phyloP scores from a whole-genome alignment of 345 rosid genomes.

The Firmiana major region DNA sequence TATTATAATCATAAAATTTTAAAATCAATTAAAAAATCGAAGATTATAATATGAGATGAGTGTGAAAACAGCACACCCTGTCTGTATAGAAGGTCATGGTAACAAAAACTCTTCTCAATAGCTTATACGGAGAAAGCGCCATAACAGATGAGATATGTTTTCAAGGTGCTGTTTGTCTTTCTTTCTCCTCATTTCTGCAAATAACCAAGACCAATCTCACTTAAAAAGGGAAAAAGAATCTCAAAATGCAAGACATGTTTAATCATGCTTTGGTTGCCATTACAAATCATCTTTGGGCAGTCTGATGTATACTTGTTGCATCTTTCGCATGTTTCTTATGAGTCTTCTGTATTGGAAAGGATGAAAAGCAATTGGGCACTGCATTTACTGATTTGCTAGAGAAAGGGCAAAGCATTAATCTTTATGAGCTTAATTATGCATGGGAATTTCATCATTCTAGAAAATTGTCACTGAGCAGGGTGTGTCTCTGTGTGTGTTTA shows the following conservation, averaged over 20 bases:
- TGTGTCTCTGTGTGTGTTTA: background rate
- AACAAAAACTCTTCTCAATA: background rate
- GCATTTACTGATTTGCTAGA: background rate
- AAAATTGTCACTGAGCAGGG: background rate
- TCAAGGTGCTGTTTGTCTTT: background rate
- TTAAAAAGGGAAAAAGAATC: background rate
- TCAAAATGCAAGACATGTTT: background rate
- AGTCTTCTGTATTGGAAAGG: background rate
- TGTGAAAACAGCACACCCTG: background rate
- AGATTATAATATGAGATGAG: background rate
- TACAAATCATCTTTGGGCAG: background rate
- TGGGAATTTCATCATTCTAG: background rate
- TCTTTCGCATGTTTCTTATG: background rate
- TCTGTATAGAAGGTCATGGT: background rate
- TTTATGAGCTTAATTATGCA: background rate
- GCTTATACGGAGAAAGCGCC: background rate
- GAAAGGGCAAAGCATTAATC: background rate
- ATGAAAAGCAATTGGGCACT: conserved; percentile 1
- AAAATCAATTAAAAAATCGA: too few species aligned
- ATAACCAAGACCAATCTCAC: background rate
- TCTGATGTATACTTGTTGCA: background rate
- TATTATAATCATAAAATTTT: too few species aligned
- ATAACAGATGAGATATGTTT: background rate
- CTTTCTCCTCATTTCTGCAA: background rate
- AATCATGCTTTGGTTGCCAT: background rate